Percentiles rank a stretch among this genome's conserved stretches.
These are phyloP conservation scores for Metschnikowia henanensis DNA, from an alignment of 805 yeast species.

Conservation along the genomic window DNA sequence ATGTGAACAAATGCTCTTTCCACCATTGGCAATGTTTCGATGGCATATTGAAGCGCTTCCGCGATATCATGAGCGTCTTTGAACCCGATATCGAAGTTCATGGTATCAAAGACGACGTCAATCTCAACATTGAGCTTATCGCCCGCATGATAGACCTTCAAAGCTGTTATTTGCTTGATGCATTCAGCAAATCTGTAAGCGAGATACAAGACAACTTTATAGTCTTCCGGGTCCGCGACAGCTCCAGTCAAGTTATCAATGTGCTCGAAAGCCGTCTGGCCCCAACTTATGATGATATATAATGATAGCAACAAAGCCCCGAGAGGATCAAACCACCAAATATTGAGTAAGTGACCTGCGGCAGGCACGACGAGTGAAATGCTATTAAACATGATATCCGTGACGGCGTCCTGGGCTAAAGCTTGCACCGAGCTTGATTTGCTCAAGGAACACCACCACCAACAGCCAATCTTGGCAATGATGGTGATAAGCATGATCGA, in stretches of 20 bases:
- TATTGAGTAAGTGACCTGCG: constrained; percentile 47
- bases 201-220: constrained; percentile 65
- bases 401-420: constrained; percentile 77
- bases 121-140: constrained; percentile 76
- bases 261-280: constrained; percentile 64
- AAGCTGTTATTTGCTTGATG: constrained; percentile 60
- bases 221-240: constrained; percentile 59
- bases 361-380: constrained; percentile 73
- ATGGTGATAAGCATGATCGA: constrained; percentile 66
- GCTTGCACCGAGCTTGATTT: constrained; percentile 73
- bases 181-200: constrained; percentile 69
- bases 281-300: constrained; percentile 67
- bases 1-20: constrained; percentile 83
- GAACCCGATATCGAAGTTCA: constrained; percentile 47
- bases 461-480: constrained; percentile 57
- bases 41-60: constrained; percentile 77
- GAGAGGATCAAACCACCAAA: constrained; percentile 74
- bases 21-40: constrained; percentile 74
- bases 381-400: constrained; percentile 72
- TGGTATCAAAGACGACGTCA: constrained; percentile 54
- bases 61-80: constrained; percentile 79
- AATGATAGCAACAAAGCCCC: constrained; percentile 67
- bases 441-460: constrained; percentile 60
- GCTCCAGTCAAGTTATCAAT: constrained; percentile 76
- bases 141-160: constrained; percentile 77